These are phyloP conservation scores for Sarcocystis neurona DNA, from an alignment of 169 alveolate genomes.

Conservation along the genomic window DNA sequence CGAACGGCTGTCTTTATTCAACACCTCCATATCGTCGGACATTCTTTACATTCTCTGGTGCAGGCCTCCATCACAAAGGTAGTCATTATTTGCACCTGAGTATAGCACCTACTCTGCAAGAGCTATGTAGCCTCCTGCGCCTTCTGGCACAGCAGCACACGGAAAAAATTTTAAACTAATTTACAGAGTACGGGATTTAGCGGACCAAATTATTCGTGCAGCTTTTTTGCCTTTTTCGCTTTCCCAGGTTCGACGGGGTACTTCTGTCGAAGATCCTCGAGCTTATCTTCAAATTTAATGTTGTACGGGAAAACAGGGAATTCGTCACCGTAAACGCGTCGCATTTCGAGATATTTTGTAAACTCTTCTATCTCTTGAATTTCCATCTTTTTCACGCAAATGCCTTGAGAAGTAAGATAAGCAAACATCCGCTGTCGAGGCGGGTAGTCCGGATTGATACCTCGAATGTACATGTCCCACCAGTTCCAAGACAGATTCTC, in stretches of 20 bases:
- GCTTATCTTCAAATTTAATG: conserved; percentile 79
- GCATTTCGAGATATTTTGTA: conserved; percentile 80
- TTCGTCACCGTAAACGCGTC: conserved; percentile 74
- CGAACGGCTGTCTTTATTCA: no score
- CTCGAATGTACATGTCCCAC: conserved; percentile 81
- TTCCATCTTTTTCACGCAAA: conserved; percentile 80
- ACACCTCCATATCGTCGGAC: no score
- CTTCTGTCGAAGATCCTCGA: conserved; percentile 72
- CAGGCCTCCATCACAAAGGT: no score
- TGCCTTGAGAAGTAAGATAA: conserved; percentile 71
- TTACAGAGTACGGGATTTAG: no score
- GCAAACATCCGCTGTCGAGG: conserved; percentile 80
- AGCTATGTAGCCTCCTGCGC: no score
- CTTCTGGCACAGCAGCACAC: no score
- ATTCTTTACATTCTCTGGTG: no score
- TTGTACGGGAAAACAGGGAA: conserved; percentile 83
- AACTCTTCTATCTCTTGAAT: conserved; percentile 79
- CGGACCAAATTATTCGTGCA: background rate
- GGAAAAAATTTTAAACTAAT: no score
- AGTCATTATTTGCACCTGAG: no score
- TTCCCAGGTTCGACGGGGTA: conserved; percentile 77
- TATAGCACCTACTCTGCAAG: no score
- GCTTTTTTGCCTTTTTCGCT: background rate
- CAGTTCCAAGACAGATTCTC: background rate
- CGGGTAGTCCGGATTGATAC: conserved; percentile 81